Conservation (phyloP, 768 basidiomycete genomes). For the Leccinum obscurum region DNA sequence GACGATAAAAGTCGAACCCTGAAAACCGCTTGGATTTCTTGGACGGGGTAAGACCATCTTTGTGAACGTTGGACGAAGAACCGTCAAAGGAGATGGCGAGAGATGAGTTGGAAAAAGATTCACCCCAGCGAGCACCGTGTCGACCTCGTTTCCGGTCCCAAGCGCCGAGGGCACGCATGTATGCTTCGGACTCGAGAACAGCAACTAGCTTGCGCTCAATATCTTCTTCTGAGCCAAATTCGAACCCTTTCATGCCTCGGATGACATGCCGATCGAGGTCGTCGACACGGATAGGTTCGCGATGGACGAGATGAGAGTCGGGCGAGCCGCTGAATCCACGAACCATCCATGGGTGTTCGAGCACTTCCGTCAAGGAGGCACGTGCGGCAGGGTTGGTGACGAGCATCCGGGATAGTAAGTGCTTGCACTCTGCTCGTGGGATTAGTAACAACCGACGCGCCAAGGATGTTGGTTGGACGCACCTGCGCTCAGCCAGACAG, state of each 20-base stretch:
- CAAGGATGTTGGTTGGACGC: slow-evolving; percentile 29
- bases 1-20: slow-evolving; percentile 91
- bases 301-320: slow-evolving; percentile 80
- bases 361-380: slow-evolving; percentile 81
- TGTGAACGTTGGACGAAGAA: slow-evolving; percentile 43
- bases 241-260: slow-evolving; percentile 92
- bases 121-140: slow-evolving; percentile 48
- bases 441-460: slow-evolving; percentile 11
- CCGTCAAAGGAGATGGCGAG: slow-evolving; percentile 63
- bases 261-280: slow-evolving; percentile 89
- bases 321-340: slow-evolving; percentile 83
- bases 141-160: slow-evolving; percentile 75
- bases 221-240: slow-evolving; percentile 88
- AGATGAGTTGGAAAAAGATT: slow-evolving; percentile 64
- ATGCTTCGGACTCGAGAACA: slow-evolving; percentile 77
- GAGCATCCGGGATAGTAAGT: slow-evolving; percentile 90
- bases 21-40: slow-evolving; percentile 86
- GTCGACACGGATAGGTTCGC: slow-evolving; percentile 85
- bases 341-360: slow-evolving; percentile 89
- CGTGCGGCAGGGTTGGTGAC: slow-evolving; percentile 89
- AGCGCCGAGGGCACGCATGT: slow-evolving; percentile 65
- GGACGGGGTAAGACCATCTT: slow-evolving; percentile 43
- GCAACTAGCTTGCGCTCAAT: slow-evolving; percentile 72
- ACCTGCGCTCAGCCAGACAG: slow-evolving; percentile 95
- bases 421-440: slow-evolving; percentile 80